These are phyloP conservation scores for Ottelia alismoides DNA, from an alignment of 106 monocot species.

Conservation along the genomic window DNA sequence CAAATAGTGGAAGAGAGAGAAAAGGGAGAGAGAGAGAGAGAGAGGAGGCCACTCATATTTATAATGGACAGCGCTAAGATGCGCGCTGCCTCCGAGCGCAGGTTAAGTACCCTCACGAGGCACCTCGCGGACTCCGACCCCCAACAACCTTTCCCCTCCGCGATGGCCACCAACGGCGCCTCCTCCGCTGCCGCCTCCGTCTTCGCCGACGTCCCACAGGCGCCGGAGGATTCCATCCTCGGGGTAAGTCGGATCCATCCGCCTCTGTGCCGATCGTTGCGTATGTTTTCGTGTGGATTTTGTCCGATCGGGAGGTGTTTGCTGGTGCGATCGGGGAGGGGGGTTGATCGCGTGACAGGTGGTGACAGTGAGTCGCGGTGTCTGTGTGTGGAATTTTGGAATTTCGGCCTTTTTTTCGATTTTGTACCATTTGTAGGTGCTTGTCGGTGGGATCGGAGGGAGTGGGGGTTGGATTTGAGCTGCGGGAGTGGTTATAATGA, in stretches of 20 bases:
- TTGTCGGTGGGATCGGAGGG: constrained; percentile 40
- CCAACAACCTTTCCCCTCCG: too few species aligned
- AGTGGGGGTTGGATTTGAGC: constrained; percentile 59
- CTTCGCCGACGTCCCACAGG: constrained; percentile 39
- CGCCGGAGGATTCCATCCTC: constrained; percentile 67
- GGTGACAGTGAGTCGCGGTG: too few species aligned
- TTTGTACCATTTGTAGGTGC: background rate
- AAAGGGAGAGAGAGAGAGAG: too few species aligned
- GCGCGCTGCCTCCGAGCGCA: too few species aligned
- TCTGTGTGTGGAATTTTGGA: background rate
- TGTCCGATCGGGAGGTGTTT: background rate
- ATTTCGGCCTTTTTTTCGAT: background rate
- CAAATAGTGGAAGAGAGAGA: too few species aligned
- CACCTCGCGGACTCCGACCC: too few species aligned
- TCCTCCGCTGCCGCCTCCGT: too few species aligned
- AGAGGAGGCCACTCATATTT: too few species aligned
- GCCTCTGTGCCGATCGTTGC: background rate
- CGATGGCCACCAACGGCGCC: constrained; percentile 33
- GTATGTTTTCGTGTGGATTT: background rate
- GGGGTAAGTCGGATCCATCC: too few species aligned
- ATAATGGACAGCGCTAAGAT: too few species aligned
- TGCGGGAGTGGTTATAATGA: constrained; percentile 67
- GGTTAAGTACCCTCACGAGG: too few species aligned
- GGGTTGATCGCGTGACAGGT: background rate
- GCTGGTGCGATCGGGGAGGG: background rate